These are phyloP conservation scores for Fagus crenata DNA, from an alignment of 306 rosid genomes.

Conservation along the genomic window DNA sequence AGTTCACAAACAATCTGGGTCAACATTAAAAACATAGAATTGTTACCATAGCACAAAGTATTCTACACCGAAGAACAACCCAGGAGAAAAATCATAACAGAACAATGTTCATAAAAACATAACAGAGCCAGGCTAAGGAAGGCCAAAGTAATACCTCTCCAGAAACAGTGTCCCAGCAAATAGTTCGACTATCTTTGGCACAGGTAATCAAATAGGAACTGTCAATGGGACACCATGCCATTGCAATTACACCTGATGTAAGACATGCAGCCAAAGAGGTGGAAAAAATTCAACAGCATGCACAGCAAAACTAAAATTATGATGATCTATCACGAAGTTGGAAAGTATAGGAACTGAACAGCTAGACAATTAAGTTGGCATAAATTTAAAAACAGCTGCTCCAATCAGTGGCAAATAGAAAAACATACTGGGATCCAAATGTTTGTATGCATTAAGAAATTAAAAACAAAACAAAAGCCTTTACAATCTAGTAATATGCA, in stretches of 20 bases:
- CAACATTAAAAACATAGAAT: conserved; percentile 21
- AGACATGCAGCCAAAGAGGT: conserved; percentile 29
- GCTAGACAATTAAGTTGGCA: not conserved
- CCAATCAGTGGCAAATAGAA: not conserved
- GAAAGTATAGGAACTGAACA: not conserved
- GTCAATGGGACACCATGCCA: conserved; percentile 98
- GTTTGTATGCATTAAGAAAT: not conserved
- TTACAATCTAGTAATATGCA: not conserved
- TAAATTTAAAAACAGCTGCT: not conserved
- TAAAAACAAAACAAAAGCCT: not conserved
- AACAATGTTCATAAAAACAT: not conserved
- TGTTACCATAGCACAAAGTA: conserved; percentile 24
- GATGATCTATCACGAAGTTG: not conserved
- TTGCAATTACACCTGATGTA: conserved; percentile 86
- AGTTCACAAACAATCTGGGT: conserved; percentile 83
- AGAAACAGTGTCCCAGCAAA: conserved; percentile 95
- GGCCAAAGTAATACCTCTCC: conserved; percentile 65
- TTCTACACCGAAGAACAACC: conserved; percentile 8
- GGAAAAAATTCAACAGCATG: conserved; percentile 15
- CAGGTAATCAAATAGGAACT: conserved; percentile 91
- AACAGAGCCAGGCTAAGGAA: conserved; percentile 16
- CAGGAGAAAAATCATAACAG: conserved; percentile 6
- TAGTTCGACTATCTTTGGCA: conserved; percentile 93
- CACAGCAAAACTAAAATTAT: conserved; percentile 19
- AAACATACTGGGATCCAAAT: not conserved